phyloP scores from a whole-genome alignment of 208 protist species.

The Jaenimonas drosophilae region DNA sequence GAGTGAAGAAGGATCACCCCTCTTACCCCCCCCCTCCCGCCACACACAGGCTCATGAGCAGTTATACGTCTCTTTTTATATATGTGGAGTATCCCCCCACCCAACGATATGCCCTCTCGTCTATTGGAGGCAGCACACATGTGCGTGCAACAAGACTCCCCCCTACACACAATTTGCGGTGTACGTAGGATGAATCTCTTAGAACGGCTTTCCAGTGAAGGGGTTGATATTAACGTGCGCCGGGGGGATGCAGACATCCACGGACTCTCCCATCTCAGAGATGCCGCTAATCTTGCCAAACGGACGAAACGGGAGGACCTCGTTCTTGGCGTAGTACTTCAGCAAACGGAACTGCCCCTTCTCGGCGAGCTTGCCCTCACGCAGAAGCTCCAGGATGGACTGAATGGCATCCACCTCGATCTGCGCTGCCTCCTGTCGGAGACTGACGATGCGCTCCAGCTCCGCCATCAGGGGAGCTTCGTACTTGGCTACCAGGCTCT shows the following conservation, averaged over 20 bases:
- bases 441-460: conserved; percentile 49
- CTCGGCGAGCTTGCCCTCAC: conserved; percentile 54
- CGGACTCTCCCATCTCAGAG: conserved; percentile 70
- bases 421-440: conserved; percentile 30
- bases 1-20: conserved; percentile 3
- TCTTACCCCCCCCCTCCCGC: too few relatives aligned
- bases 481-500: conserved; percentile 25
- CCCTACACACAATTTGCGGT: too few relatives aligned
- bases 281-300: conserved; percentile 85
- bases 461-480: conserved; percentile 38
- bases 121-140: too few relatives aligned
- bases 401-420: conserved; percentile 44
- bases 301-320: conserved; percentile 62
- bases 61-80: too few relatives aligned
- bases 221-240: conserved; percentile 77
- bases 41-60: too few relatives aligned
- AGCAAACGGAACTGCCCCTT: conserved; percentile 68
- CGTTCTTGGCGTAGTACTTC: conserved; percentile 85
- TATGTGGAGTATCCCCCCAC: too few relatives aligned
- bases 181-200: too few relatives aligned
- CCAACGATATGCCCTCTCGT: too few relatives aligned
- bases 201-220: conserved; percentile 36
- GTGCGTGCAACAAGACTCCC: too few relatives aligned
- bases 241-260: conserved; percentile 68
- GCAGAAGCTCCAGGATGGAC: conserved; percentile 30